Evolutionary conservation across 2,329 filamentous ascomycete species (phyloP).

Genomic region (Aspergillus sp.): DNA sequence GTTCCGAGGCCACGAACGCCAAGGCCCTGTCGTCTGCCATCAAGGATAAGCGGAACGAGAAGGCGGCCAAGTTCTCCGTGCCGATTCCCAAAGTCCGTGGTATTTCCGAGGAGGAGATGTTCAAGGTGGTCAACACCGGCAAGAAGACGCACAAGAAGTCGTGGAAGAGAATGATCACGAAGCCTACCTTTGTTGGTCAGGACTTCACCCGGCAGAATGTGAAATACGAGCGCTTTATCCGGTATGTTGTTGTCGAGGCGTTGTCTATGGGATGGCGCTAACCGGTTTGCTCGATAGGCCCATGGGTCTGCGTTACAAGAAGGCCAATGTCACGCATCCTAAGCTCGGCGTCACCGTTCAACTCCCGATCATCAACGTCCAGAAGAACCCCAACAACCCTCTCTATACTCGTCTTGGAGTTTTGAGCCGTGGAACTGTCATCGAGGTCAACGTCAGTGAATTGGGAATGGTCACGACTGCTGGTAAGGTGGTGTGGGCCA

Average conservation of each 20-base stretch:
- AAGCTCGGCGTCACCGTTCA: slow-evolving; percentile 86
- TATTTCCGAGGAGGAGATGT: slow-evolving; percentile 96
- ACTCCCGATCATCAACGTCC: slow-evolving; percentile 72
- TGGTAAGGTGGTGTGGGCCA: slow-evolving; percentile 91
- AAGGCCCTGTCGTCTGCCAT: slow-evolving; percentile 81
- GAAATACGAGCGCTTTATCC: slow-evolving; percentile 70
- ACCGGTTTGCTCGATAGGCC: slow-evolving; percentile 37
- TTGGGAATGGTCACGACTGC: slow-evolving; percentile 85
- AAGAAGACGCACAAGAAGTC: slow-evolving; percentile 90
- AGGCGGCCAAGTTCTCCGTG: slow-evolving; percentile 89
- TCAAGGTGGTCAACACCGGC: slow-evolving; percentile 92
- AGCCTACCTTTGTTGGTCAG: slow-evolving; percentile 84
- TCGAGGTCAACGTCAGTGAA: slow-evolving; percentile 93
- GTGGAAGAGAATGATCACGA: slow-evolving; percentile 66
- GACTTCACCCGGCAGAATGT: slow-evolving; percentile 89
- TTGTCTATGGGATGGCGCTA: not conserved
- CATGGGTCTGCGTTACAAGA: slow-evolving; percentile 78
- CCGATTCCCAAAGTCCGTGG: slow-evolving; percentile 91
- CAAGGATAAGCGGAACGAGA: slow-evolving; percentile 93
- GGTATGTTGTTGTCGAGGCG: slow-evolving; percentile 27
- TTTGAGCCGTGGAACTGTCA: slow-evolving; percentile 76
- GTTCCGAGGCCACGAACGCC: slow-evolving; percentile 65
- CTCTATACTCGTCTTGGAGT: slow-evolving; percentile 92
- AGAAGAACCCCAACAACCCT: slow-evolving; percentile 85
- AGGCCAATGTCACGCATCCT: slow-evolving; percentile 67